A percentile compares a stretch with the other conserved stretches of the same genome.
These are phyloP conservation scores for Apiospora rasikravindrae DNA, from an alignment of 2,329 filamentous ascomycete genomes.

Conservation along the genomic window DNA sequence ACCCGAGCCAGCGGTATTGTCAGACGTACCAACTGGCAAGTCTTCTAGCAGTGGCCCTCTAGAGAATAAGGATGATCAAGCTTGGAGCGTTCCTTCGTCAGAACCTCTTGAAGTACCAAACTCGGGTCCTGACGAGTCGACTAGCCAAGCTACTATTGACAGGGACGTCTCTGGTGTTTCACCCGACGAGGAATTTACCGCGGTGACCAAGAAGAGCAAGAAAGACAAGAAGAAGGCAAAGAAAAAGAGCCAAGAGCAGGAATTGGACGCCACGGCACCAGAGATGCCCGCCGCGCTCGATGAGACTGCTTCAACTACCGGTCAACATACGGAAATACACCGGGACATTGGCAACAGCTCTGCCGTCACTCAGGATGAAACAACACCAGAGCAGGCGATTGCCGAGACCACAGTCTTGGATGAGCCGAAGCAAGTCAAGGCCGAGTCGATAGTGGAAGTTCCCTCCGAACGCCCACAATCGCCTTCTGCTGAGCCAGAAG, in stretches of 20 bases:
- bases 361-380: neutral
- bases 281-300: neutral
- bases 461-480: conserved; percentile 15
- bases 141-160: neutral
- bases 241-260: conserved; percentile 9
- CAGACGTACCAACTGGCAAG: neutral
- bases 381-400: neutral
- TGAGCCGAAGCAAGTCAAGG: neutral
- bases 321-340: neutral
- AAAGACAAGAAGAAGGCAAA: conserved; percentile 16
- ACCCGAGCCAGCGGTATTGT: neutral
- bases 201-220: conserved; percentile 15
- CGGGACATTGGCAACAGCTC: neutral
- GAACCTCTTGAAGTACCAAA: neutral
- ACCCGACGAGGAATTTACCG: neutral
- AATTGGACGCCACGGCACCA: neutral
- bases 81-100: neutral
- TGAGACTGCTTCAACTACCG: neutral
- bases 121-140: neutral
- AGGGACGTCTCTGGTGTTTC: neutral
- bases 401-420: neutral
- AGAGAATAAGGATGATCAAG: neutral
- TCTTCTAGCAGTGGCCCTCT: neutral
- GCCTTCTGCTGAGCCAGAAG: neutral
- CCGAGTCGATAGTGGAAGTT: neutral